Conservation (phyloP, 1,139 yeast genomes). For the Suhomyces taliae region DNA sequence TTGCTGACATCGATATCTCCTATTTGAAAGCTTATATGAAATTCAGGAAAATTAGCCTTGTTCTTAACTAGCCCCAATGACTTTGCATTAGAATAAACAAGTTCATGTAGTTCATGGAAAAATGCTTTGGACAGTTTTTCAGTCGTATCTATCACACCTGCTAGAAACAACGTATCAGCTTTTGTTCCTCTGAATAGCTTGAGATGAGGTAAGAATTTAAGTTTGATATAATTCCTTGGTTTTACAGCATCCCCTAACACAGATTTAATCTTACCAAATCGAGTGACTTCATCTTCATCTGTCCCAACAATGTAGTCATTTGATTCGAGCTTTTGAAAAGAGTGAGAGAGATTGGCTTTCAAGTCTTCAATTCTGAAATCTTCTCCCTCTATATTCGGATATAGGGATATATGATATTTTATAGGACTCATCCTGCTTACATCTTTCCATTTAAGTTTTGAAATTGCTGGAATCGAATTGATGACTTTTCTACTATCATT, state of each 20-base stretch:
- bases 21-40: constrained; percentile 13
- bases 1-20: constrained; percentile 6
- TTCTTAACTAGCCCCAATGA: constrained; percentile 5
- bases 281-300: constrained; percentile 7
- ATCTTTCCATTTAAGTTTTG: constrained; percentile 12
- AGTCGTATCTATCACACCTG: constrained; percentile 9
- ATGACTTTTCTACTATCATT: constrained; percentile 1
- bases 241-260: constrained; percentile 7
- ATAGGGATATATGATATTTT: constrained; percentile 18
- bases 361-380: constrained; percentile 13
- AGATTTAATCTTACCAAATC: constrained; percentile 4
- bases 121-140: constrained; percentile 1
- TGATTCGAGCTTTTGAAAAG: constrained; percentile 8
- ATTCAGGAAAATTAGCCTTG: constrained; percentile 1
- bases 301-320: constrained; percentile 3
- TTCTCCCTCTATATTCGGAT: constrained; percentile 16
- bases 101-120: constrained; percentile 7
- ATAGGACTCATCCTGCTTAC: constrained; percentile 3
- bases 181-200: constrained; percentile 5
- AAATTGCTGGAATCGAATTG: background rate
- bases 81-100: constrained; percentile 7
- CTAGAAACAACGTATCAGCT: constrained; percentile 11
- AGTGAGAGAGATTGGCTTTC: constrained; percentile 8
- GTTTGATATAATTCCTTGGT: constrained; percentile 6
- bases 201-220: constrained; percentile 10